Conservation (phyloP, 768 basidiomycete species). For the Auricularia cornea region DNA sequence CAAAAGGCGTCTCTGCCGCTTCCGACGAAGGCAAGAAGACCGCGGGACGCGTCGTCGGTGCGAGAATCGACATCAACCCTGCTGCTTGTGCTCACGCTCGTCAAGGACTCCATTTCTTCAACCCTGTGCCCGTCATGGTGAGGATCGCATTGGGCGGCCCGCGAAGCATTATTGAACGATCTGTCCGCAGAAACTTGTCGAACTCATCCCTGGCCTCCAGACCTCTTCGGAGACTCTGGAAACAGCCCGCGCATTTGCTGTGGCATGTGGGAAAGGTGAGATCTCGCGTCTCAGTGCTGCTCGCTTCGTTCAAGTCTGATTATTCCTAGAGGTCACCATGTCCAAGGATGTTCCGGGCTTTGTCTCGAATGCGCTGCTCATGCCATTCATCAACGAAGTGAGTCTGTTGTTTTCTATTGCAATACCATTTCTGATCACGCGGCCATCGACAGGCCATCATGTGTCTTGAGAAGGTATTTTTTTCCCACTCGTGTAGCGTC, state of each 20-base stretch:
- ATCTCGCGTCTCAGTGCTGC: neutral
- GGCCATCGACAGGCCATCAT: slow-evolving; percentile 64
- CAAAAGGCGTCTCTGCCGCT: slow-evolving; percentile 44
- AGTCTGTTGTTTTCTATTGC: slow-evolving; percentile 3
- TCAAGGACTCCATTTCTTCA: slow-evolving; percentile 86
- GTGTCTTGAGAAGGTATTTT: slow-evolving; percentile 73
- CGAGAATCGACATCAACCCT: slow-evolving; percentile 14
- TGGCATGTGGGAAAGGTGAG: slow-evolving; percentile 83
- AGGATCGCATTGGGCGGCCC: slow-evolving; percentile 11
- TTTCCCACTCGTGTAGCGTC: slow-evolving; percentile 1
- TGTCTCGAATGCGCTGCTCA: slow-evolving; percentile 89
- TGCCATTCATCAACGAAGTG: slow-evolving; percentile 97
- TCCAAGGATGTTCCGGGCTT: slow-evolving; percentile 92
- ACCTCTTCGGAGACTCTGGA: slow-evolving; percentile 70
- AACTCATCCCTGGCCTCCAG: slow-evolving; percentile 89
- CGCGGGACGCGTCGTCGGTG: slow-evolving; percentile 76
- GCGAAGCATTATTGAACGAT: neutral
- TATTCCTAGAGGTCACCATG: slow-evolving; percentile 67
- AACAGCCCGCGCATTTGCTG: slow-evolving; percentile 70
- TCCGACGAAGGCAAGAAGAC: slow-evolving; percentile 55
- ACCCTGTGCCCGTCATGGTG: slow-evolving; percentile 95
- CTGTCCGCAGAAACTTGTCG: slow-evolving; percentile 70
- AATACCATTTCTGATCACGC: neutral
- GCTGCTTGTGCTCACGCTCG: neutral
- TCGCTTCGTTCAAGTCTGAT: neutral